Evolutionary conservation across 1,284 basidiomycete species (phyloP), one percentile per base, ranked within the genome.

Genomic region (Ustilago vetiveriae): DNA sequence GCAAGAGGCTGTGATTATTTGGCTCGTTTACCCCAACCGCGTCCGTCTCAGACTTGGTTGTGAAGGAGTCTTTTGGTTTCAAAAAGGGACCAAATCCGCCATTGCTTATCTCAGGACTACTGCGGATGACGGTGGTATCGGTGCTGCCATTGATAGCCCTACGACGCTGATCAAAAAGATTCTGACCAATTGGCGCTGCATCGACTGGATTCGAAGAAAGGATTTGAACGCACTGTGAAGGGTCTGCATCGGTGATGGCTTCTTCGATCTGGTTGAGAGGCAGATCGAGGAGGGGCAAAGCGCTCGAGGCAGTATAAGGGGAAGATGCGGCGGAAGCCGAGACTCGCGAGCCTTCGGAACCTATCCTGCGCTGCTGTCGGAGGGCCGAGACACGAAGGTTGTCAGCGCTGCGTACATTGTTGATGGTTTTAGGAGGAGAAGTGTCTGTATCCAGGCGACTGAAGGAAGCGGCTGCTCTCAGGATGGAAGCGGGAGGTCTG

Each of bases 201-300:
- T 35, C 11, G 16, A n/a, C 16, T 35, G 33, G 35, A 32, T 6
- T 4, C 16, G 9, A n/a, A n/a, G n/a, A n/a, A n/a, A n/a, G n/a
- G n/a, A n/a, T n/a, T n/a, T n/a, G n/a, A n/a, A n/a, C n/a, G n/a
- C n/a, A n/a, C 36, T 36, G 52, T n/a, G 45, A 32, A 5, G 42
- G n/a, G 7, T 21, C 32, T 10, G 41, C 8, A 35, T 41, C 38
- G 6, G 22, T 24, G 42, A 53, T 30, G 3, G 50, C 62, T 24
- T 63, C 58, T 39, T 68, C 65, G 37, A 63, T 50, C 37, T 69
- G 35, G 29, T 59, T 47, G 6, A 69, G 21, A 4, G 65, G 65
- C 27, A 68, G 22, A 11, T 68, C 65, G 29, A 68, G 65, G 16
- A 68, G 22, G 2, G 65, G 65, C 30, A 63, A 29, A 2, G 51